phyloP scores from a whole-genome alignment of 2,329 filamentous ascomycete genomes.

The Exserohilum rostratum region DNA sequence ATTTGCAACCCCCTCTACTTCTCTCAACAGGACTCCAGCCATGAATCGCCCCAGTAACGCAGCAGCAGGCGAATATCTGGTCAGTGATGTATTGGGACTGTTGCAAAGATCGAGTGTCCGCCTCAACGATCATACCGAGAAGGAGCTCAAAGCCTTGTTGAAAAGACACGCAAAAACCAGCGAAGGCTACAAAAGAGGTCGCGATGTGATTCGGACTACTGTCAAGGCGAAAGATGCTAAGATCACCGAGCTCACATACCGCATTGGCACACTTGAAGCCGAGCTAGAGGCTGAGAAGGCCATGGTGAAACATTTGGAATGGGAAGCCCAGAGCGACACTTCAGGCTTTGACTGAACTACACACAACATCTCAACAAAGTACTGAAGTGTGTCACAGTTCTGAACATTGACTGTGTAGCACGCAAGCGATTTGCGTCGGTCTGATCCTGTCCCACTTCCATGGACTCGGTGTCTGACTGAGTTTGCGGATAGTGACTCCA shows the following conservation, averaged over 20 bases:
- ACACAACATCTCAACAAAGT: background rate
- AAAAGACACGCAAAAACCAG: constrained; percentile 61
- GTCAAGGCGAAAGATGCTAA: constrained; percentile 69
- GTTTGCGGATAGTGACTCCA: background rate
- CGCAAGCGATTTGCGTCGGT: background rate
- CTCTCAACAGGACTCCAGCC: constrained; percentile 41
- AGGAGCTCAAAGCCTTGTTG: constrained; percentile 28
- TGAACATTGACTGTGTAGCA: background rate
- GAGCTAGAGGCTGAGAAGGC: constrained; percentile 61
- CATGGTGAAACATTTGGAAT: constrained; percentile 40
- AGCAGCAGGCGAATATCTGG: constrained; percentile 22
- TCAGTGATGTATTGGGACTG: constrained; percentile 56
- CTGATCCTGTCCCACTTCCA: background rate
- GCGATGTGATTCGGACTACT: constrained; percentile 68
- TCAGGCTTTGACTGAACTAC: constrained; percentile 1
- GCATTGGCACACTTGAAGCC: constrained; percentile 64
- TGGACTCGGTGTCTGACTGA: background rate
- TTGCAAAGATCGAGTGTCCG: constrained; percentile 55
- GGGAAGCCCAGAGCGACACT: constrained; percentile 19
- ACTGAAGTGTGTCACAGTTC: too few species aligned
- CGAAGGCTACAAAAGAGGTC: constrained; percentile 67
- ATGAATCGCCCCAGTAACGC: constrained; percentile 39
- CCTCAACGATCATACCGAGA: constrained; percentile 20
- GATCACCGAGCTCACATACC: constrained; percentile 68
- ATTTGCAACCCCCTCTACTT: constrained; percentile 26